Evolutionary conservation across 2,329 filamentous ascomycete genomes (phyloP).

Genomic region (Neofusicoccum laricinum): DNA sequence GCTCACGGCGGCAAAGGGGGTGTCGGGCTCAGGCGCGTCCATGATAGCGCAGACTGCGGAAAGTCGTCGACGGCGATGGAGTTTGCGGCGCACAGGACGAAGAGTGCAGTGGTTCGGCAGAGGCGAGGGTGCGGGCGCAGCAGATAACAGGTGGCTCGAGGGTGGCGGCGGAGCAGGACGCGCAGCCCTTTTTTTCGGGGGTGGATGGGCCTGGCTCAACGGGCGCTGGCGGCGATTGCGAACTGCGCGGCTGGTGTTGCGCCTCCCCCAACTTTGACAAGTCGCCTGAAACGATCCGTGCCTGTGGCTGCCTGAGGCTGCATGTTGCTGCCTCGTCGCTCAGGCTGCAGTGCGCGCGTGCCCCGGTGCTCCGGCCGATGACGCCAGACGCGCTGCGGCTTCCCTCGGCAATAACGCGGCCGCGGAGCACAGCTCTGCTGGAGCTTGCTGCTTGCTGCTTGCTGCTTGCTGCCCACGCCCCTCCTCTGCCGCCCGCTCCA

Average conservation of each 20-base stretch:
- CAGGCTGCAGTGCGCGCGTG: not conserved
- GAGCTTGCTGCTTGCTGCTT: not conserved
- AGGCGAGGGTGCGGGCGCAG: not conserved
- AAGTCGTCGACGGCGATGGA: not conserved
- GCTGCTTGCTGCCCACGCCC: not conserved
- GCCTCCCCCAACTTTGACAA: conserved; percentile 14
- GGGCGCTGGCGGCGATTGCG: conserved; percentile 7
- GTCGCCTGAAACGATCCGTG: conserved; percentile 25
- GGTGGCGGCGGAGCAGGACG: not conserved
- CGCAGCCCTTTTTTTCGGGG: conserved; percentile 5
- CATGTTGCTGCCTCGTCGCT: conserved; percentile 3
- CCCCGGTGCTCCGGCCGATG: not conserved
- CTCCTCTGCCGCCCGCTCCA: not conserved
- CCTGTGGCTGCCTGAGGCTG: conserved; percentile 23
- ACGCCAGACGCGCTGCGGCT: conserved; percentile 6
- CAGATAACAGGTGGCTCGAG: not conserved
- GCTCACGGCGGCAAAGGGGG: conserved; percentile 85
- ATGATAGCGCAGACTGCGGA: conserved; percentile 47
- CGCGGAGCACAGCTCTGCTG: not conserved
- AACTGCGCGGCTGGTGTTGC: conserved; percentile 15
- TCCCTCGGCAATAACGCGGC: not conserved
- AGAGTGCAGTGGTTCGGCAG: not conserved
- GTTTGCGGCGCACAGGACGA: not conserved
- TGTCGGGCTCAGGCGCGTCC: conserved; percentile 87
- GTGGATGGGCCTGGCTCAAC: conserved; percentile 6